Percentiles rank a stretch among this genome's conserved stretches.
Evolutionary conservation across 148 eudicot genomes (phyloP).

Genomic region (Pharnaceum exiguum): DNA sequence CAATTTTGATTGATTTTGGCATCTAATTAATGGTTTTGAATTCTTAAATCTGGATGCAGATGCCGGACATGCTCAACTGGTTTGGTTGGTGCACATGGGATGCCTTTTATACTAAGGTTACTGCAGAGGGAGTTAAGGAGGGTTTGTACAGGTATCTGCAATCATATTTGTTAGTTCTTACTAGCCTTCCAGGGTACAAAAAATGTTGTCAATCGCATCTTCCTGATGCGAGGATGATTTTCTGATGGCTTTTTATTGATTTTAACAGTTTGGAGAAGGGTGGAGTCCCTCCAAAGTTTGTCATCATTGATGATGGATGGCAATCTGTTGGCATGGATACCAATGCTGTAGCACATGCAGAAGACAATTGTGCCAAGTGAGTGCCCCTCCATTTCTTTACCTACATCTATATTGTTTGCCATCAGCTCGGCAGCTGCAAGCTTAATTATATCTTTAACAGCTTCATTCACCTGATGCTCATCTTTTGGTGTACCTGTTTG

Average conservation of each 20-base stretch:
- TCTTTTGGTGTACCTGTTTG: neutral
- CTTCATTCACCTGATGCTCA: neutral
- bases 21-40: neutral
- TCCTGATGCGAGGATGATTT: neutral
- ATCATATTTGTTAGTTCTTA: neutral
- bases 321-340: slow-evolving; percentile 85
- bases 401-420: no score
- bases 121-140: slow-evolving; percentile 62
- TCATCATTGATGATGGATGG: slow-evolving; percentile 96
- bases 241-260: neutral
- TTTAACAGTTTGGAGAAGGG: slow-evolving; percentile 59
- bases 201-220: neutral
- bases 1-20: neutral
- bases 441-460: no score
- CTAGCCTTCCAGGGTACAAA: neutral
- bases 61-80: slow-evolving; percentile 87
- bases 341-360: slow-evolving; percentile 30
- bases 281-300: slow-evolving; percentile 69
- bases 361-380: slow-evolving; percentile 70
- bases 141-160: slow-evolving; percentile 64
- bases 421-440: no score
- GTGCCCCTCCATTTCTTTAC: slow-evolving; percentile 9
- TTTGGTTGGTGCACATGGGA: slow-evolving; percentile 99
- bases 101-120: slow-evolving; percentile 81
- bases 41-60: slow-evolving; percentile 40